phyloP scores from a whole-genome alignment of 2,329 filamentous ascomycete genomes.

The Beauveria medogensis region DNA sequence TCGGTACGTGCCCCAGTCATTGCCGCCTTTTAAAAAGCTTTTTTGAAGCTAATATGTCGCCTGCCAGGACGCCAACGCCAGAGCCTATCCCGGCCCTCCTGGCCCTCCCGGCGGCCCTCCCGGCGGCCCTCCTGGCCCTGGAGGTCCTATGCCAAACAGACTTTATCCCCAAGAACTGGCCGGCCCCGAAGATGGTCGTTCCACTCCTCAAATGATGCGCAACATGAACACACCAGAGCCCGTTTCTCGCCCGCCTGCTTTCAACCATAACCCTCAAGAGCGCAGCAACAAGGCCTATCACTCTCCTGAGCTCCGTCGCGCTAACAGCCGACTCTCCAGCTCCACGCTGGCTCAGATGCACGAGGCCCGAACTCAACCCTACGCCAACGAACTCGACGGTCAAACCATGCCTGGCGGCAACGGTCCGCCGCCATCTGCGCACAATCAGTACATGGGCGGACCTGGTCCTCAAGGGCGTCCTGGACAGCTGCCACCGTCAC shows the following conservation, averaged over 20 bases:
- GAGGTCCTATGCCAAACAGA: constrained; percentile 13
- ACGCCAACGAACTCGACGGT: constrained; percentile 10
- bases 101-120: constrained; percentile 14
- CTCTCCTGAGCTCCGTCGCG: constrained; percentile 68
- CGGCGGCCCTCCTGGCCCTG: background rate
- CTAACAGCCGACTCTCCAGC: constrained; percentile 75
- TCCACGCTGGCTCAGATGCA: constrained; percentile 76
- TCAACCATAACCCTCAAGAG: constrained; percentile 66
- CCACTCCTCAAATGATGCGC: constrained; percentile 27
- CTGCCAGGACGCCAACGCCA: constrained; percentile 18
- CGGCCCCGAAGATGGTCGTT: background rate
- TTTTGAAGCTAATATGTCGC: constrained; percentile 37
- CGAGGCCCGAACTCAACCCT: constrained; percentile 28
- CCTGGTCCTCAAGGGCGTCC: constrained; percentile 30
- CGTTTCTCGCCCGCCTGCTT: constrained; percentile 69
- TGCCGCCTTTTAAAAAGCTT: constrained; percentile 36
- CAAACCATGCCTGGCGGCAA: background rate
- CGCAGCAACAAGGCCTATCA: constrained; percentile 62
- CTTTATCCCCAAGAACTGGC: constrained; percentile 16
- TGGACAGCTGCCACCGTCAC: constrained; percentile 32
- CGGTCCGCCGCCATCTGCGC: background rate
- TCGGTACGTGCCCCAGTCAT: constrained; percentile 23
- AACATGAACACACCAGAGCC: constrained; percentile 62
- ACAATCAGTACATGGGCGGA: constrained; percentile 23
- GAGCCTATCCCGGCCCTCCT: constrained; percentile 17